phyloP scores from a whole-genome alignment of 1,284 basidiomycete species.

The Schizopora paradoxa region DNA sequence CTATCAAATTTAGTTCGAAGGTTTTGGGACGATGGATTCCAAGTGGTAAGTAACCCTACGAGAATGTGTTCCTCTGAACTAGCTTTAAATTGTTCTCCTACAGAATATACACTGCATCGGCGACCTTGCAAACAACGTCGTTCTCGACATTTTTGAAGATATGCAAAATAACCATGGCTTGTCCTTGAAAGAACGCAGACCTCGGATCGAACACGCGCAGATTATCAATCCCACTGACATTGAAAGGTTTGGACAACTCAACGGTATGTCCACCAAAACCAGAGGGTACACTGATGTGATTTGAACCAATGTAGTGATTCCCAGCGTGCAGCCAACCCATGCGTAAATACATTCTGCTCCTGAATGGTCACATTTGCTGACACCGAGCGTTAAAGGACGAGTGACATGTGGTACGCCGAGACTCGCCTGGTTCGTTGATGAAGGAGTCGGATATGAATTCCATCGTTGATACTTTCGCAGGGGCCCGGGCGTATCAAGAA shows the following conservation, averaged over 20 bases:
- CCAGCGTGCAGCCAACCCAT: slow-evolving; percentile 57
- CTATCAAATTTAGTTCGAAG: slow-evolving; percentile 52
- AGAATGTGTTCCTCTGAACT: slow-evolving; percentile 1
- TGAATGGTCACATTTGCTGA: neutral
- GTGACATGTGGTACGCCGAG: slow-evolving; percentile 91
- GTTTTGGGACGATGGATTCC: slow-evolving; percentile 66
- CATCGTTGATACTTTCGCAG: slow-evolving; percentile 31
- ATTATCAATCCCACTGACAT: slow-evolving; percentile 41
- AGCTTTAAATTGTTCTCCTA: slow-evolving; percentile 1
- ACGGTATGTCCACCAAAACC: slow-evolving; percentile 28
- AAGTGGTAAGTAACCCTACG: slow-evolving; percentile 55
- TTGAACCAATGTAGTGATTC: slow-evolving; percentile 41
- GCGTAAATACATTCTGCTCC: slow-evolving; percentile 43
- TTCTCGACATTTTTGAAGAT: slow-evolving; percentile 75
- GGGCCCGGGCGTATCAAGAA: slow-evolving; percentile 76
- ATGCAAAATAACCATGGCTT: slow-evolving; percentile 26
- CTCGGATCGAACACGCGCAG: slow-evolving; percentile 51
- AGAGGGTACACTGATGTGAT: neutral
- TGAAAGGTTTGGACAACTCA: slow-evolving; percentile 37
- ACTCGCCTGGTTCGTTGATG: slow-evolving; percentile 51
- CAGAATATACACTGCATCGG: slow-evolving; percentile 91
- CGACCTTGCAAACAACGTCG: slow-evolving; percentile 79
- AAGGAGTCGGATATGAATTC: neutral
- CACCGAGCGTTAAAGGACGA: slow-evolving; percentile 46
- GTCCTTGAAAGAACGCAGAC: slow-evolving; percentile 26